Base-by-base conservation (phyloP, 805 yeast genomes). In the Wickerhamiella hasegawae region DNA sequence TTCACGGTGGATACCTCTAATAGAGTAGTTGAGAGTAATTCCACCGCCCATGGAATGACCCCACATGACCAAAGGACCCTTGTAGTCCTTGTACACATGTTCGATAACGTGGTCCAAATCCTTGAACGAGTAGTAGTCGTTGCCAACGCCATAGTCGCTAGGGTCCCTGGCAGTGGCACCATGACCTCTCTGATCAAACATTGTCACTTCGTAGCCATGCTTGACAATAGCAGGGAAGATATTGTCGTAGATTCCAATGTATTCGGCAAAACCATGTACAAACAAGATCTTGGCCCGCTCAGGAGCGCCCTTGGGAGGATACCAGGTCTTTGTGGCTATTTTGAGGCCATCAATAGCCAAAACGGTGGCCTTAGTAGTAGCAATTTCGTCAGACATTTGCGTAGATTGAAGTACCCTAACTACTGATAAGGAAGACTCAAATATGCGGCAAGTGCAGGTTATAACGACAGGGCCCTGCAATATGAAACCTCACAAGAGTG, bases 21-120 rank as follows among this genome's bases (percentile, higher is more conserved):
- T 49, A 35, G 51, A 54, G 38, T 59, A 59, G 35, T 49, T 59
- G 31, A 59, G 48, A 12, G 45, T 39, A 28, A 55, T 55, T 3
- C 53, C 60, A 14, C 62, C 64, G 12, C 64, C 64, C 59, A 56
- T 56, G 5, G 58, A 53, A 42, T 56, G 58, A 15, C 62, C 62
- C 50, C 49, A 51, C 42, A 57, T 31, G 31, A 49, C 40, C 9
- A 53, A 38, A 31, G 51, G 48, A 17, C 51, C 55, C 3, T 31
- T 24, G 33, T 43, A 42, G 33, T 36, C 42, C 9, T 35, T 28
- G 18, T 32, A 20, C 19, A 40, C 37, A 25, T 37, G 29, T 23
- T 45, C 35, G 20, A 55, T 43, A 27, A 58, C 31, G 5, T 45
- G 38, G 34, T 58, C 61, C 24, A 60, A 35, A 38, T 59, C 63